These are phyloP conservation scores for Leishmania braziliensis DNA, from an alignment of 208 protist species.

Conservation along the genomic window DNA sequence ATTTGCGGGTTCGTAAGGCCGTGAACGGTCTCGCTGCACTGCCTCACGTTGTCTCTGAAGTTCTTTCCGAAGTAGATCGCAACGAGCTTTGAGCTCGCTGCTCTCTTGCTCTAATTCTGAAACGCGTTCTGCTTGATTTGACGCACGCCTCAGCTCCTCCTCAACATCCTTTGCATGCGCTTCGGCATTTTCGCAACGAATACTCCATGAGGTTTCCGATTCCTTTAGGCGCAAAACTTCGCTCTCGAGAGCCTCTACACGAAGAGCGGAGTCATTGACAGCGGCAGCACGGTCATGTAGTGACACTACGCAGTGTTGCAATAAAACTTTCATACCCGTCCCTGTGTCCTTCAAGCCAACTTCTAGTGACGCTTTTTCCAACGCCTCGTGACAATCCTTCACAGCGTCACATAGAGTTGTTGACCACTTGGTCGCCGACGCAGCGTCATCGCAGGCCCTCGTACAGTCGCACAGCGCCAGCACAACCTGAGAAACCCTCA, in stretches of 20 bases:
- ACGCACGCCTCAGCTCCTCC: background rate
- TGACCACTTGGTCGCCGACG: background rate
- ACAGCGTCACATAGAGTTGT: background rate
- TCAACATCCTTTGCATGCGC: background rate
- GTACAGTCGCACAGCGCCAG: background rate
- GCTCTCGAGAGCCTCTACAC: background rate
- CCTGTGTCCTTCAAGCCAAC: background rate
- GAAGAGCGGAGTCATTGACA: background rate
- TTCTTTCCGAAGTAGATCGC: constrained; percentile 79
- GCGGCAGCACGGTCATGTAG: background rate
- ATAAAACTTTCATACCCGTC: background rate
- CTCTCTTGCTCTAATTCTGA: constrained; percentile 41
- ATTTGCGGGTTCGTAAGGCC: constrained; percentile 4
- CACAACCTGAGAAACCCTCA: background rate
- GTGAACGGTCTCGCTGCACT: constrained; percentile 46
- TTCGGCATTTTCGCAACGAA: constrained; percentile 4
- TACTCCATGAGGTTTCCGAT: background rate
- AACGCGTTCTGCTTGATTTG: constrained; percentile 17
- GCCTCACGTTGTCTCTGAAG: constrained; percentile 71
- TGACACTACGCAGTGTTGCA: background rate
- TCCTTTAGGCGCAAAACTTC: constrained; percentile 8
- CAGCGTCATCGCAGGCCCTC: background rate
- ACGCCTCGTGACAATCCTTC: background rate
- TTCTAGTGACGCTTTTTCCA: background rate
- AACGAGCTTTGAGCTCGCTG: constrained; percentile 74